Percentiles rank a stretch among this genome's conserved stretches.
Conservation (phyloP, 352 stramenopile species). For the Phytophthora lateralis region DNA sequence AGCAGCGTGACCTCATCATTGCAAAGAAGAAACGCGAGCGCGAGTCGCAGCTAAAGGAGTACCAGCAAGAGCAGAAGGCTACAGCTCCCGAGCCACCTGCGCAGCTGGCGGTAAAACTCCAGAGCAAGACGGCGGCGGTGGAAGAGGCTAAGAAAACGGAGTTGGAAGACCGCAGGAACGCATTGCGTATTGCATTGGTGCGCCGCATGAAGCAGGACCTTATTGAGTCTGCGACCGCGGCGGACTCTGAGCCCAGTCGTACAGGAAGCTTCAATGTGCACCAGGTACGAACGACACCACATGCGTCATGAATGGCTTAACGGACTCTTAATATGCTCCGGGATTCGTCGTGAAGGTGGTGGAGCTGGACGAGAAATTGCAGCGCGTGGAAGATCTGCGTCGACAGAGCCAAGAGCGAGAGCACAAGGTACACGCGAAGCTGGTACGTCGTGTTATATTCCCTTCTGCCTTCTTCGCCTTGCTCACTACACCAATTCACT, state of each 20-base stretch:
- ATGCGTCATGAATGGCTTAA: background rate
- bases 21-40: slow-evolving; percentile 85
- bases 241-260: slow-evolving; percentile 27
- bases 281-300: slow-evolving; percentile 43
- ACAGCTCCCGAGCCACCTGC: slow-evolving; percentile 59
- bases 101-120: slow-evolving; percentile 71
- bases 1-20: slow-evolving; percentile 79
- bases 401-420: slow-evolving; percentile 67
- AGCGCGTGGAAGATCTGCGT: slow-evolving; percentile 76
- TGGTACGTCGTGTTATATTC: slow-evolving; percentile 35
- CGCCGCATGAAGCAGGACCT: slow-evolving; percentile 85
- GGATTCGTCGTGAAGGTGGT: slow-evolving; percentile 39
- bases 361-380: slow-evolving; percentile 81
- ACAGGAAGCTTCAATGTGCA: slow-evolving; percentile 53
- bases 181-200: slow-evolving; percentile 69
- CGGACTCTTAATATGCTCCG: background rate
- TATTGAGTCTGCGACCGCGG: slow-evolving; percentile 41
- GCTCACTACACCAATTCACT: background rate
- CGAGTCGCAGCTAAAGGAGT: slow-evolving; percentile 74
- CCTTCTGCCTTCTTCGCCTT: background rate
- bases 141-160: slow-evolving; percentile 72
- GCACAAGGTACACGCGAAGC: slow-evolving; percentile 57
- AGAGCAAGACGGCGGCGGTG: slow-evolving; percentile 46
- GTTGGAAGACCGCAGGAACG: slow-evolving; percentile 70
- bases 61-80: slow-evolving; percentile 73